Conservation (phyloP, 176 grass and related monocot species). For the Oryza meridionalis region DNA sequence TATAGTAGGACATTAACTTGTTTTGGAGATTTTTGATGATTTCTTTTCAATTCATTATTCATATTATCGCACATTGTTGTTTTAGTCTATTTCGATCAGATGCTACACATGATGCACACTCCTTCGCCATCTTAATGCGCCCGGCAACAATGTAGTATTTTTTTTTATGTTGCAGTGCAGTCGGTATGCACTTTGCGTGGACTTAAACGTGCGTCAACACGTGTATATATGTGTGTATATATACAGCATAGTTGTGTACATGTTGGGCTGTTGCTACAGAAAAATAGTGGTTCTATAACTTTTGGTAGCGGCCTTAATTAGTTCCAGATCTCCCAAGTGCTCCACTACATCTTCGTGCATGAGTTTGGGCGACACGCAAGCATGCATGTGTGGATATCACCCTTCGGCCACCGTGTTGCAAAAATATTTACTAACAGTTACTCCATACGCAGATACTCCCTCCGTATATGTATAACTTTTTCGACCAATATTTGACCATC, state of each 20-base stretch:
- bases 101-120: no score
- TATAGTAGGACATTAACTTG: no score
- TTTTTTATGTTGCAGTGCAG: background rate
- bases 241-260: background rate
- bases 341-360: background rate
- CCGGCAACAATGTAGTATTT: no score
- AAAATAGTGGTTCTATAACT: background rate
- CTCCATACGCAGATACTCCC: no score
- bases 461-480: no score
- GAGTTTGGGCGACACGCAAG: background rate
- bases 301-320: background rate
- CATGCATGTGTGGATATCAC: background rate
- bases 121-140: no score
- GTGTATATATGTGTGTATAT: no score
- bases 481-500: no score
- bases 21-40: no score
- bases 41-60: no score
- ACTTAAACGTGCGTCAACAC: background rate
- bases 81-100: no score
- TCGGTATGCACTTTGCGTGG: background rate
- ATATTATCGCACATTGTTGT: no score
- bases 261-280: background rate
- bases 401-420: background rate
- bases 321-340: background rate
- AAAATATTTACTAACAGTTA: background rate